Conservation (phyloP, 2,329 filamentous ascomycete species). For the Plenodomus lindquistii region DNA sequence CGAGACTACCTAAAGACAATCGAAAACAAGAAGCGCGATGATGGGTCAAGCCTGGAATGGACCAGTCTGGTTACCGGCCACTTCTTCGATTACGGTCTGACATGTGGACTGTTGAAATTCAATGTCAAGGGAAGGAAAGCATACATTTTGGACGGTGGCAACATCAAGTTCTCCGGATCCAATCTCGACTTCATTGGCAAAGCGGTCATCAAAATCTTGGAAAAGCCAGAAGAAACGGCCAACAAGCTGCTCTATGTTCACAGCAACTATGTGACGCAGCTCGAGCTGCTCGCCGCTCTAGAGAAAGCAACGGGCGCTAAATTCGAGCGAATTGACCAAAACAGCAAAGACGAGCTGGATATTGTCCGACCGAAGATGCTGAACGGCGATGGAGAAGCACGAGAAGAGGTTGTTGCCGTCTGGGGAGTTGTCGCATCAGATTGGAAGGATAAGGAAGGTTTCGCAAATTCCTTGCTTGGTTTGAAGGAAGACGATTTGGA, state of each 20-base stretch:
- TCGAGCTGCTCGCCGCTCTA: slow-evolving; percentile 59
- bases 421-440: slow-evolving; percentile 42
- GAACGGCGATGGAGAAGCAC: slow-evolving; percentile 34
- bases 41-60: slow-evolving; percentile 56
- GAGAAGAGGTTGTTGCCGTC: slow-evolving; percentile 39
- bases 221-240: slow-evolving; percentile 50
- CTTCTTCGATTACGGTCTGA: slow-evolving; percentile 65
- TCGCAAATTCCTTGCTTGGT: slow-evolving; percentile 38
- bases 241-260: slow-evolving; percentile 64
- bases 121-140: slow-evolving; percentile 56
- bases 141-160: slow-evolving; percentile 61
- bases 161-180: slow-evolving; percentile 57
- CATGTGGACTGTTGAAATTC: slow-evolving; percentile 56
- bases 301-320: slow-evolving; percentile 58
- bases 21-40: slow-evolving; percentile 45
- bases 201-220: slow-evolving; percentile 58
- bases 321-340: slow-evolving; percentile 53
- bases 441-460: slow-evolving; percentile 35
- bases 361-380: slow-evolving; percentile 37
- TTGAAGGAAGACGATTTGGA: slow-evolving; percentile 38
- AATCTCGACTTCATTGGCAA: slow-evolving; percentile 58
- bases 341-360: slow-evolving; percentile 36
- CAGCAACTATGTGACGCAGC: slow-evolving; percentile 62
- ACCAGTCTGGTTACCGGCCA: slow-evolving; percentile 62
- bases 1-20: slow-evolving; percentile 55